Evolutionary conservation across 2,329 filamentous ascomycete genomes (phyloP), one percentile per base, ranked within the genome.

Genomic region (Aureobasidium musti): DNA sequence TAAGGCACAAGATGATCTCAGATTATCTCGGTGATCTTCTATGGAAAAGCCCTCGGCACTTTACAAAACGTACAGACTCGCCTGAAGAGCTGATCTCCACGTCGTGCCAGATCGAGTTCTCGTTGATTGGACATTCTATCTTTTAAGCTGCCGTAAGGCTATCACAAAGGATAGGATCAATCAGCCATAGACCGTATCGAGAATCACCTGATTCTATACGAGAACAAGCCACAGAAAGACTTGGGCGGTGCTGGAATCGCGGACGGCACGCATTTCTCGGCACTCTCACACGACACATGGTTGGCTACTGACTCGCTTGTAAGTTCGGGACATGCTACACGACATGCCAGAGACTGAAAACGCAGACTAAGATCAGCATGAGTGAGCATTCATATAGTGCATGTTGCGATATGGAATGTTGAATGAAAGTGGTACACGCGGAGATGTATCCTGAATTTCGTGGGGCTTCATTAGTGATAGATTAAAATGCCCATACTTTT

Each of bases 381-480:
- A 17, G 49, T 11, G 17, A n/a, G 17, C 8, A 8, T 30, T 30
- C 5, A n/a, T 28, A 33, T 30, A 19, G 6, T 52, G 23, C 49
- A 52, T 52, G 4, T 30, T 19, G 23, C 17, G 14, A 30, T 17
- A 50, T 28, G 13, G 14, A n/a, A 11, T 1, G n/a, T 52, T 7
- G 2, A 33, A 52, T 7, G 4, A 52, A 33, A 33, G 4, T 19
- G 30, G 33, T 8, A 23, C 28, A 23, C 50, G 4, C 19, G 50
- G 30, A 21, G 13, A 37, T 23, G n/a, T 7, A 54, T 54, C 13
- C 50, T 54, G 50, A 3, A 39, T 43, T n/a, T 43, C 21, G 13
- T 59, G 14, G 26, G 6, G n/a, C 26, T 45, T 45, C 5, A 45
- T 43, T 60, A 45, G 56, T 60, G 37, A 60, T 41, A 30, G 23